A percentile compares a stretch with the other conserved stretches of the same genome.
phyloP scores from a whole-genome alignment of 768 basidiomycete genomes.

The Sistotremastrum suecicum region DNA sequence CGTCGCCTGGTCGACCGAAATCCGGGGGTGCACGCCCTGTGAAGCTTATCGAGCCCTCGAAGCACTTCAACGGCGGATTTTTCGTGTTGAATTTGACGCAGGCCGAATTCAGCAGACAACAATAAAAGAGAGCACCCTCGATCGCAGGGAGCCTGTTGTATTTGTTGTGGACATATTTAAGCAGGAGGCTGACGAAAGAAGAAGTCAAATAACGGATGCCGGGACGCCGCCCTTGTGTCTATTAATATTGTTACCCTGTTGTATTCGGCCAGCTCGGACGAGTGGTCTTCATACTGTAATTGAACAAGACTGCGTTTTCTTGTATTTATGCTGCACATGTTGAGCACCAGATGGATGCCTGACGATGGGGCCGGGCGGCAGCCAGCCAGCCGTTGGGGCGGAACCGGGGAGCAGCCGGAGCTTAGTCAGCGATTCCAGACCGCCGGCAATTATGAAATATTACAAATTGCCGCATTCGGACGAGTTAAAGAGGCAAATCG shows the following conservation, averaged over 20 bases:
- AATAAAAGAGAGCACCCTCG: slow-evolving; percentile 6
- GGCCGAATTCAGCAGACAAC: slow-evolving; percentile 65
- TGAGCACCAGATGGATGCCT: no score
- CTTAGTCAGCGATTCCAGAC: no score
- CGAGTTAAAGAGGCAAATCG: no score
- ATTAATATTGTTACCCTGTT: neutral
- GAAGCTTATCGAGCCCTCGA: slow-evolving; percentile 71
- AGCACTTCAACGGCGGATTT: slow-evolving; percentile 44
- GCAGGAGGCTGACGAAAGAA: neutral
- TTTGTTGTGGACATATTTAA: neutral
- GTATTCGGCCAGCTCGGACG: neutral
- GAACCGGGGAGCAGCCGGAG: no score
- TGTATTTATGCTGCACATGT: no score
- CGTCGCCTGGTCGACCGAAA: slow-evolving; percentile 21
- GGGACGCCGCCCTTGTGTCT: neutral
- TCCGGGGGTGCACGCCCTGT: slow-evolving; percentile 20
- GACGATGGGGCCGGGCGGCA: no score
- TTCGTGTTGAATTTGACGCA: slow-evolving; percentile 75
- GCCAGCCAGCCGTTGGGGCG: no score
- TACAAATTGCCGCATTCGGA: no score
- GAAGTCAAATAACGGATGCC: neutral
- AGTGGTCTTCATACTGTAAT: no score
- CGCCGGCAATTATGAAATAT: no score
- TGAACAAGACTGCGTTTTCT: no score
- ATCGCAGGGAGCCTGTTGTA: no score